phyloP scores from a whole-genome alignment of 176 grass and related monocot species.

The Oryza meyeriana region DNA sequence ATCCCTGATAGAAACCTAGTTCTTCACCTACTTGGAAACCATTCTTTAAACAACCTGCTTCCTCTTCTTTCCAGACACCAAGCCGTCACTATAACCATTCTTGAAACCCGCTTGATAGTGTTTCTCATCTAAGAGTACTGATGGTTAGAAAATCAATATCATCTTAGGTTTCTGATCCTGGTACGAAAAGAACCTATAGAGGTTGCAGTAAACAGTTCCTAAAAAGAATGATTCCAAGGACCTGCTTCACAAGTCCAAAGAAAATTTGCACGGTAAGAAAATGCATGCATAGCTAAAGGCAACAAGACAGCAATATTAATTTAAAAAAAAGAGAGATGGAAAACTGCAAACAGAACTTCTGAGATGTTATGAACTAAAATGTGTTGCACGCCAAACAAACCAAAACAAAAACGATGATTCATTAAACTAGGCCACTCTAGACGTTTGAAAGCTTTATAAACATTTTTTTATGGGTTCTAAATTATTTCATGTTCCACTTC shows the following conservation, averaged over 20 bases:
- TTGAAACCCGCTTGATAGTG: slow-evolving; percentile 61
- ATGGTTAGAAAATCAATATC: slow-evolving; percentile 52
- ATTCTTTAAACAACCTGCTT: slow-evolving; percentile 64
- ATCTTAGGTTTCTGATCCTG: slow-evolving; percentile 47
- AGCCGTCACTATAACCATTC: slow-evolving; percentile 66
- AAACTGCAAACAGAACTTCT: neutral
- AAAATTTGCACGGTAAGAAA: neutral
- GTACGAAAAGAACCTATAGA: neutral
- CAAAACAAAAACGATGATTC: neutral
- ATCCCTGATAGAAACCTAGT: slow-evolving; percentile 78
- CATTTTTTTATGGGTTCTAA: neutral
- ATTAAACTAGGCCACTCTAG: neutral
- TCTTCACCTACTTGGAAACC: slow-evolving; percentile 74
- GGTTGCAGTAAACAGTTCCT: neutral
- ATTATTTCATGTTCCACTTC: neutral
- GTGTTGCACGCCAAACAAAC: neutral
- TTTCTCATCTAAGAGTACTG: slow-evolving; percentile 62
- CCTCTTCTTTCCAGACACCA: slow-evolving; percentile 68
- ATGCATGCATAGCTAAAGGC: neutral
- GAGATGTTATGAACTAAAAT: neutral
- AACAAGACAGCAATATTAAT: neutral
- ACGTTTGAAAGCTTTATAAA: neutral
- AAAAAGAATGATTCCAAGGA: neutral
- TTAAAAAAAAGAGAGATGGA: neutral
- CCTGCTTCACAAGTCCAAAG: slow-evolving; percentile 7